Percentiles rank a stretch among this genome's conserved stretches.
Conservation (phyloP, 495 filamentous ascomycete species). For the Talaromyces stipitatus region DNA sequence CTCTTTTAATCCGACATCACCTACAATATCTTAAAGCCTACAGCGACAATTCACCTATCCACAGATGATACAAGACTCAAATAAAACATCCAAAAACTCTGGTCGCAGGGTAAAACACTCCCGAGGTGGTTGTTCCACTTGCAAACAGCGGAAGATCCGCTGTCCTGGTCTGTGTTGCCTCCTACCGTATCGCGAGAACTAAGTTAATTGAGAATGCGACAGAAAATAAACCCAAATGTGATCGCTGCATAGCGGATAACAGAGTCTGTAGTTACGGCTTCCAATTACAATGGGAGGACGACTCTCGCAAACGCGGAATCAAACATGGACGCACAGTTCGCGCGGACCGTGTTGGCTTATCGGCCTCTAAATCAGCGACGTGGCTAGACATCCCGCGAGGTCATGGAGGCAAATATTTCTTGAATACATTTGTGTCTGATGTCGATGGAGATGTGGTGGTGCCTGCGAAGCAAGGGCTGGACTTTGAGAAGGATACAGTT, state of each 20-base stretch:
- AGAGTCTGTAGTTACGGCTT: not conserved
- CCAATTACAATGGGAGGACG: conserved; percentile 5
- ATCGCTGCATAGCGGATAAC: conserved; percentile 1
- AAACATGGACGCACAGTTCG: conserved; percentile 3
- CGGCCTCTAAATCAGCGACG: not conserved
- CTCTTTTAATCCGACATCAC: not conserved
- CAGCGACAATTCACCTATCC: not conserved
- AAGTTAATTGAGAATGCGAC: not conserved
- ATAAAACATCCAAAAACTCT: not conserved
- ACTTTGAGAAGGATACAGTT: not conserved
- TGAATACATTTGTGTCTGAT: conserved; percentile 4
- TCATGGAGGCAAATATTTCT: conserved; percentile 3
- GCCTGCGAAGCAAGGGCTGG: not conserved
- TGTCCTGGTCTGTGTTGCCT: conserved; percentile 18
- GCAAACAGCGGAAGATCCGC: conserved; percentile 37
- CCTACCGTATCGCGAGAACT: not conserved
- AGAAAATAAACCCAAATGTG: conserved; percentile 7
- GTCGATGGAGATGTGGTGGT: not conserved
- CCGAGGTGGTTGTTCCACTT: conserved; percentile 32
- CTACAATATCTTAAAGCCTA: not conserved
- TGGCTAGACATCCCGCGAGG: not conserved
- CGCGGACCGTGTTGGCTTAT: conserved; percentile 3
- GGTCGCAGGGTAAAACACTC: conserved; percentile 8
- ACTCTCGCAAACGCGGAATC: conserved; percentile 6
- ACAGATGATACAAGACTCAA: not conserved